A percentile compares a stretch with the other conserved stretches of the same genome.
Evolutionary conservation across 2,329 filamentous ascomycete species (phyloP).

Genomic region (Hypoxylon sp.): DNA sequence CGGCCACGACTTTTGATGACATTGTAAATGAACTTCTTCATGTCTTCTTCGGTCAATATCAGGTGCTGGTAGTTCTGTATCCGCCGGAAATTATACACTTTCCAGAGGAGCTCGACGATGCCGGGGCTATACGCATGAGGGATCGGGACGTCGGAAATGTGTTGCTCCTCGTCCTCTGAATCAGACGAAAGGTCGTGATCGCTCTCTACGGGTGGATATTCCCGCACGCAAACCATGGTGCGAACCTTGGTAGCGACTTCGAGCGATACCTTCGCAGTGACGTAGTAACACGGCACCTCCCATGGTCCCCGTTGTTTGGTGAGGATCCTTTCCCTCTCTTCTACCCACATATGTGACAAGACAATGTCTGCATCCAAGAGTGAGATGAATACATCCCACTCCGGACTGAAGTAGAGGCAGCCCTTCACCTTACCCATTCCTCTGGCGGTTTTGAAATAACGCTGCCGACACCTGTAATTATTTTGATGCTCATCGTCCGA

Average conservation of each 20-base stretch:
- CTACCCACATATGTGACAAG: neutral
- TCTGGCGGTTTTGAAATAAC: neutral
- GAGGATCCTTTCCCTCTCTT: neutral
- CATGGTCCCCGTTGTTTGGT: neutral
- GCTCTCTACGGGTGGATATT: neutral
- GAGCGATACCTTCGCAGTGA: neutral
- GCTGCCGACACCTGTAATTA: neutral
- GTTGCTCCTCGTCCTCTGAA: neutral
- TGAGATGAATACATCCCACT: slow-evolving; percentile 19
- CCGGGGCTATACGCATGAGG: slow-evolving; percentile 3
- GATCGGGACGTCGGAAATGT: neutral
- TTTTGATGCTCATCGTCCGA: neutral
- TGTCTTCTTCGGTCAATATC: neutral
- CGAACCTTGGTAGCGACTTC: slow-evolving; percentile 2
- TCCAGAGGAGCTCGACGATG: neutral
- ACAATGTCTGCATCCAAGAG: neutral
- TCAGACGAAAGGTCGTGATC: neutral
- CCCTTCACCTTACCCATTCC: slow-evolving; percentile 14
- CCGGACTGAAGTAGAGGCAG: slow-evolving; percentile 20
- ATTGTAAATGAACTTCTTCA: slow-evolving; percentile 4
- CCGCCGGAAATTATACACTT: slow-evolving; percentile 7
- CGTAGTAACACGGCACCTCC: neutral
- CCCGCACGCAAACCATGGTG: slow-evolving; percentile 10
- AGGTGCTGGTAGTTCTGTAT: slow-evolving; percentile 20
- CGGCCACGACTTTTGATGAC: slow-evolving; percentile 12